Base-by-base conservation (phyloP, 2,329 filamentous ascomycete genomes). In the Arthrocladium fulminans region DNA sequence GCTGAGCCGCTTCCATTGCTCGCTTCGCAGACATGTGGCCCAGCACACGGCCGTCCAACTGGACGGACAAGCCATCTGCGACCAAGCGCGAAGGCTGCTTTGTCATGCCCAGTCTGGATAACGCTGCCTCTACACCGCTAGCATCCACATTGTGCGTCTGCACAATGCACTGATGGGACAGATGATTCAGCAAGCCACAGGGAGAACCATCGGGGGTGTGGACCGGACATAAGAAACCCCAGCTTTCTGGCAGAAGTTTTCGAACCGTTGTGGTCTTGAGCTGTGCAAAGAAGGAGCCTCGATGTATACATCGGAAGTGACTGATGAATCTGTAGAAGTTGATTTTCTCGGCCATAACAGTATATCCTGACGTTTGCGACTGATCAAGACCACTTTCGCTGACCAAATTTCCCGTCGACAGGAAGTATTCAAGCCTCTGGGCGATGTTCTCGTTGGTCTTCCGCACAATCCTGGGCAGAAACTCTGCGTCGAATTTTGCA, bases 281-380 rank as follows among this genome's bases (percentile, higher is more conserved):
- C 65, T 97, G 87, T 2, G 92, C 92, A 66, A 98, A 98, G 77
- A 98, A 98, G 64, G 88, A 92, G 74, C 92, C 92, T 81, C 92
- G 82, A 72, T 98, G 92, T 50, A 98, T 88, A 88, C 96, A 96
- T 57, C 92, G 85, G 77, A 98, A 98, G 67, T 98, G 92, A 67
- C 87, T 92, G 71, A 98, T 94, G 71, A 97, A 98, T 60, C 92
- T 87, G 61, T 94, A 81, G 65, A 97, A 98, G 71, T 98, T 98
- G 64, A 98, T 90, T 75, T 97, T 97, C 65, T 98, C 92, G 2
- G 92, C 92, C 45, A 97, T 89, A 44, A 98, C 88, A 0, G 88
- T 94, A 67, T 94, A 98, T 54, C 92, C 92, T 10, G 90, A 92
- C 0, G 84, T 83, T 67, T 98, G 92, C 63, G 97, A 92, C 61